Evolutionary conservation across 257 asterid species (phyloP).

Genomic region (Cordia subcordata): DNA sequence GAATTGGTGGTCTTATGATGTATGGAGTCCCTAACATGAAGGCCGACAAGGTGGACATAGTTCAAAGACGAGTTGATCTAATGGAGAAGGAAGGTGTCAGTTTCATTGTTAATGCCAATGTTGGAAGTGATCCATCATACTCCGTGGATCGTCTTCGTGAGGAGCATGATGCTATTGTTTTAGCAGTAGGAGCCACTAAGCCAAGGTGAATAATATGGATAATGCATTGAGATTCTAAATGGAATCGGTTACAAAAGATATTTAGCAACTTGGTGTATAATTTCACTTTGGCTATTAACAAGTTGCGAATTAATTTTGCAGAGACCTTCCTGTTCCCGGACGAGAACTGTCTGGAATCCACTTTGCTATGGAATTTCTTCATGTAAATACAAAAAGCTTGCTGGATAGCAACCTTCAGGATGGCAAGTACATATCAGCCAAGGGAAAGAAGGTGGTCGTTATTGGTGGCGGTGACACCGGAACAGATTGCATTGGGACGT

Average conservation of each 20-base stretch:
- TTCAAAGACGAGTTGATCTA: conserved; percentile 89
- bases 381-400: conserved; percentile 91
- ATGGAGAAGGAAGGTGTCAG: conserved; percentile 91
- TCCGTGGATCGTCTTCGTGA: conserved; percentile 62
- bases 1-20: conserved; percentile 99
- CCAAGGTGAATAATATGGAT: conserved; percentile 54
- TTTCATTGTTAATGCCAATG: conserved; percentile 79
- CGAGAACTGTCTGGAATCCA: conserved; percentile 90
- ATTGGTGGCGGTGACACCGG: conserved; percentile 99
- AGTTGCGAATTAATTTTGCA: conserved; percentile 19
- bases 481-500: conserved; percentile 94
- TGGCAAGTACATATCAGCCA: conserved; percentile 85
- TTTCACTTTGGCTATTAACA: too few relatives aligned
- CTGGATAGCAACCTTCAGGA: conserved; percentile 90
- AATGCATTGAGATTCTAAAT: too few relatives aligned
- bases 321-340: conserved; percentile 98
- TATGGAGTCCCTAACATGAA: conserved; percentile 99
- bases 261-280: too few relatives aligned
- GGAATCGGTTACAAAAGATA: neutral
- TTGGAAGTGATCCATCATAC: conserved; percentile 71
- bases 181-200: conserved; percentile 96
- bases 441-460: conserved; percentile 92
- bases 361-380: conserved; percentile 99
- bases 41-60: conserved; percentile 80
- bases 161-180: conserved; percentile 77